phyloP scores from a whole-genome alignment of 345 rosid species.

The Salix brachista region DNA sequence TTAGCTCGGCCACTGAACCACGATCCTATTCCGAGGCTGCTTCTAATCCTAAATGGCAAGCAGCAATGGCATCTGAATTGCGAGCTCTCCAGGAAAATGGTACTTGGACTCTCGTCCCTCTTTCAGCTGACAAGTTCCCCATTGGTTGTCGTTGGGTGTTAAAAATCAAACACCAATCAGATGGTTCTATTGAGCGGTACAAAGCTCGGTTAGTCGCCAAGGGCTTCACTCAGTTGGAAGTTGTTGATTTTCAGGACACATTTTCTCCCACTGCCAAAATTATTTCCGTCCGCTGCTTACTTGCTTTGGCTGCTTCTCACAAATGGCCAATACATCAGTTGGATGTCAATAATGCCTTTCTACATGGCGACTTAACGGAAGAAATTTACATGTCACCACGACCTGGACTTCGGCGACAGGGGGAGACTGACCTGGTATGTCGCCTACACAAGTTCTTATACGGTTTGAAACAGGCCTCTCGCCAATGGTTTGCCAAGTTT shows the following conservation, averaged over 20 bases:
- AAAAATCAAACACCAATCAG: not conserved
- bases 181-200: not conserved
- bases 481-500: not conserved
- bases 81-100: not conserved
- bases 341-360: not conserved
- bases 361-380: not conserved
- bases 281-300: not conserved
- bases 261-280: conserved; percentile 1
- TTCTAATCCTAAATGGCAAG: not conserved
- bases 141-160: not conserved
- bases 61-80: not conserved
- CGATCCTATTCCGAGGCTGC: not conserved
- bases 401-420: not conserved
- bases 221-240: not conserved
- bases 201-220: not conserved
- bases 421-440: not conserved
- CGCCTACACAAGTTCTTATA: not conserved
- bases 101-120: not conserved
- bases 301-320: not conserved
- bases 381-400: not conserved
- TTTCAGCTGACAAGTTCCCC: not conserved
- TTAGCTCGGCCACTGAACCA: not conserved
- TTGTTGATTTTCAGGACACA: not conserved
- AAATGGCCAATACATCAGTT: not conserved
- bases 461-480: not conserved